Conservation (phyloP, 768 basidiomycete species). For the Mycena latifolia region DNA sequence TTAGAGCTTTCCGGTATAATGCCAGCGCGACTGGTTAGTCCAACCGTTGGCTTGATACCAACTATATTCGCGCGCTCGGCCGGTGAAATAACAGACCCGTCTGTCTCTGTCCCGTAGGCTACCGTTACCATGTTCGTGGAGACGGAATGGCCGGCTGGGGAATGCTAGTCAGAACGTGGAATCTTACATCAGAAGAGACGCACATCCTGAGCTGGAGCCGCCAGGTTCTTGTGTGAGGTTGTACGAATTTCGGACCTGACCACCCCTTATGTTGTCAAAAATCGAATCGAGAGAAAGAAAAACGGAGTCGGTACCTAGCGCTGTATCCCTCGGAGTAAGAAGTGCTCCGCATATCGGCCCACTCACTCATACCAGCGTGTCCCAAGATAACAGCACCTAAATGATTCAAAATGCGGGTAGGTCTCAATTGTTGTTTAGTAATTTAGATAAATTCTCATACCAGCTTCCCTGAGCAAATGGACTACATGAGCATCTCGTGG, state of each 20-base stretch:
- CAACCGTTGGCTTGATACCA: constrained; percentile 59
- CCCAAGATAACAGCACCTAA: constrained; percentile 40
- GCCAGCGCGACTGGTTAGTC: constrained; percentile 55
- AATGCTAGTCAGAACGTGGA: not conserved
- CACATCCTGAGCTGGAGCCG: constrained; percentile 56
- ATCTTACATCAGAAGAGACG: not conserved
- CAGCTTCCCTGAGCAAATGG: constrained; percentile 26
- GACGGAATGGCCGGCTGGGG: constrained; percentile 48
- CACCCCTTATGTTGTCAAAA: constrained; percentile 50
- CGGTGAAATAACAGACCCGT: constrained; percentile 53
- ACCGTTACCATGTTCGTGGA: constrained; percentile 42
- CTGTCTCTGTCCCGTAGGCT: constrained; percentile 44
- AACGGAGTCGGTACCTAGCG: constrained; percentile 12
- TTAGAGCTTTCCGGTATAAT: constrained; percentile 53
- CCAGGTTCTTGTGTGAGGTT: constrained; percentile 52
- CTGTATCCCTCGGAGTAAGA: constrained; percentile 43
- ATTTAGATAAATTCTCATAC: not conserved
- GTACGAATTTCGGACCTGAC: constrained; percentile 53
- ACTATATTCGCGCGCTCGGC: constrained; percentile 52
- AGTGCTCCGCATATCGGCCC: constrained; percentile 45
- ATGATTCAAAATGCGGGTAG: not conserved
- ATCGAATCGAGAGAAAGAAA: constrained; percentile 6
- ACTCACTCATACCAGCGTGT: constrained; percentile 55
- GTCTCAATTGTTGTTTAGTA: no score
- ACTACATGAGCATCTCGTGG: constrained; percentile 38